Evolutionary conservation across 805 yeast genomes (phyloP).

Genomic region (Debaryomyces tyrocola): DNA sequence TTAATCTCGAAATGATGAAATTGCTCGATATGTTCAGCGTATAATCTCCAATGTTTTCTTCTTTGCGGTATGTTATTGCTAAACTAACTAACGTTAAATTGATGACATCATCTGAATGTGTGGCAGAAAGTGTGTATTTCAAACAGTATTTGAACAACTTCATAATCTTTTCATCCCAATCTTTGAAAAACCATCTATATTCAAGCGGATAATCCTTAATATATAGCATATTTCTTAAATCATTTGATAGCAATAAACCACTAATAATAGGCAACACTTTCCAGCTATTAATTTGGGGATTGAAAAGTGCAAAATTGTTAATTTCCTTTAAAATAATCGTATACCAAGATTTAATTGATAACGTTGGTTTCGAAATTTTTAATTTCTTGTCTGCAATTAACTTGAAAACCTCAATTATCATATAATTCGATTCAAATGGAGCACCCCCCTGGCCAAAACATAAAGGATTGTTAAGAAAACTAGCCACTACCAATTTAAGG

Average conservation of each 20-base stretch:
- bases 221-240: slow-evolving; percentile 31
- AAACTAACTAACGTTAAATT: slow-evolving; percentile 34
- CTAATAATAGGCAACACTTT: slow-evolving; percentile 47
- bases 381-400: slow-evolving; percentile 46
- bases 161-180: slow-evolving; percentile 30
- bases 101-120: slow-evolving; percentile 20
- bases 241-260: slow-evolving; percentile 44
- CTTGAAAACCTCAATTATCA: slow-evolving; percentile 49
- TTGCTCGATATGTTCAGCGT: slow-evolving; percentile 12
- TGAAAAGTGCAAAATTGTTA: slow-evolving; percentile 27
- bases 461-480: slow-evolving; percentile 44
- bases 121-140: slow-evolving; percentile 20
- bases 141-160: slow-evolving; percentile 29
- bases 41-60: slow-evolving; percentile 19
- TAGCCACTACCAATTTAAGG: slow-evolving; percentile 42
- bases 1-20: slow-evolving; percentile 13
- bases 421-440: slow-evolving; percentile 31
- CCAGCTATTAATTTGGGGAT: slow-evolving; percentile 39
- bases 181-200: slow-evolving; percentile 32
- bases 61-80: slow-evolving; percentile 29
- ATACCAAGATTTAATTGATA: slow-evolving; percentile 46
- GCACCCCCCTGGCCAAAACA: slow-evolving; percentile 22
- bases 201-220: slow-evolving; percentile 25
- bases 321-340: slow-evolving; percentile 33
- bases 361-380: slow-evolving; percentile 48